Evolutionary conservation across 202 grass and related monocot species (phyloP), one percentile per base, ranked within the genome.

Genomic region (Panicum hallii): DNA sequence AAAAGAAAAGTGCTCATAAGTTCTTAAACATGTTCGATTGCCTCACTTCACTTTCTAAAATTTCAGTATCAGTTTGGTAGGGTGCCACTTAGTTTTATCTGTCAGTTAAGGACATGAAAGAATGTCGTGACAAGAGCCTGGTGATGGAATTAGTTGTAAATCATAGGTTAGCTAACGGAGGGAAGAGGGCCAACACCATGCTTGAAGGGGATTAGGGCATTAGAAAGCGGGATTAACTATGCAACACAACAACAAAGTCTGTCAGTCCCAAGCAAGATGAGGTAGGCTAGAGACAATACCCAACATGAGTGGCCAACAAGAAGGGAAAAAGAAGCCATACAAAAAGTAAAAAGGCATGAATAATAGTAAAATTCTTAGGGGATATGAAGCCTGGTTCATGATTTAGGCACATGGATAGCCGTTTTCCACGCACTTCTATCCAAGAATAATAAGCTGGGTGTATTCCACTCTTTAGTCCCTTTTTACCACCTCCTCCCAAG

Each of bases 51-150:
- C 11, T 3, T 15, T 72, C 13, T 72, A 28, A 28, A 53, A 58
- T 69, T 77, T 75, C 3, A n/a, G 34, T 14, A 42, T 40, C 38
- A 22, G 49, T 13, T 40, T n/a, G 32, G 10, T 42, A 57, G 17
- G 63, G 9, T 84, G 22, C 28, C 42, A 57, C 63, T 68, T 69
- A 48, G 53, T 54, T 72, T 57, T 67, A 82, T 49, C 53, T 7
- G 3, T 43, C 54, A 48, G 54, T 77, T 49, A 63, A 41, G 28
- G 17, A 50, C 17, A 60, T 41, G 34, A 75, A 62, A 72, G 54
- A 84, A 77, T 77, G 40, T 41, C 16, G 36, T 77, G 40, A 40
- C 16, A 23, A 26, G 3, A 48, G 40, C 36, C 36, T 38, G 16
- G 13, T 69, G 8, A 32, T 20, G 11, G 32, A 56, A 75, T 75